Evolutionary conservation across 169 alveolate genomes (phyloP).

Genomic region (Hepatocystis sp.): DNA sequence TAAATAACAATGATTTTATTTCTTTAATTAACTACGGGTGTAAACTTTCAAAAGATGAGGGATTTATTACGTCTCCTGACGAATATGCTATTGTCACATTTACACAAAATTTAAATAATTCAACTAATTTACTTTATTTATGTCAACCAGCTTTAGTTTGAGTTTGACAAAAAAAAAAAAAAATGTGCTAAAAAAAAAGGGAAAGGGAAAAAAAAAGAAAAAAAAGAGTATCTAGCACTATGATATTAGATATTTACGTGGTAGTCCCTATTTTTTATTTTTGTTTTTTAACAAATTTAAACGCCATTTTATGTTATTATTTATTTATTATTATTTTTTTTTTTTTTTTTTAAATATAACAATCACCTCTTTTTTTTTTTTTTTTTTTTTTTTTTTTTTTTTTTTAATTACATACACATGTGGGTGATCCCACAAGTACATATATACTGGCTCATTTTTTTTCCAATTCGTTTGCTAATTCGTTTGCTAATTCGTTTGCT

Average conservation of each 20-base stretch:
- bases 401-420: not conserved
- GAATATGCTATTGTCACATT: slow-evolving; percentile 68
- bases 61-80: slow-evolving; percentile 56
- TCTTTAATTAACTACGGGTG: slow-evolving; percentile 71
- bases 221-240: not conserved
- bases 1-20: slow-evolving; percentile 11
- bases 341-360: too few relatives aligned
- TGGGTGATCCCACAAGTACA: not conserved
- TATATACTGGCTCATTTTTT: too few relatives aligned
- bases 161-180: slow-evolving; percentile 7
- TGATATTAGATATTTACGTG: too few relatives aligned
- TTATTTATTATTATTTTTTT: too few relatives aligned
- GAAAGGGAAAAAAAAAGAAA: not conserved
- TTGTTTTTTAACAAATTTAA: too few relatives aligned
- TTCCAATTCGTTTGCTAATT: too few relatives aligned
- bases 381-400: too few relatives aligned
- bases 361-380: too few relatives aligned
- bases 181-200: not conserved
- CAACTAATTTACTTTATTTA: slow-evolving; percentile 64
- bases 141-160: slow-evolving; percentile 75
- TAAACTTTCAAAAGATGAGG: slow-evolving; percentile 56
- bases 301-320: too few relatives aligned
- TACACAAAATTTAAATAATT: slow-evolving; percentile 56
- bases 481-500: too few relatives aligned
- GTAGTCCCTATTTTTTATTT: too few relatives aligned